Evolutionary conservation across 192 early-diverging fungal species (phyloP), one percentile per base, ranked within the genome.

Genomic region (Entomortierella beljakovae): DNA sequence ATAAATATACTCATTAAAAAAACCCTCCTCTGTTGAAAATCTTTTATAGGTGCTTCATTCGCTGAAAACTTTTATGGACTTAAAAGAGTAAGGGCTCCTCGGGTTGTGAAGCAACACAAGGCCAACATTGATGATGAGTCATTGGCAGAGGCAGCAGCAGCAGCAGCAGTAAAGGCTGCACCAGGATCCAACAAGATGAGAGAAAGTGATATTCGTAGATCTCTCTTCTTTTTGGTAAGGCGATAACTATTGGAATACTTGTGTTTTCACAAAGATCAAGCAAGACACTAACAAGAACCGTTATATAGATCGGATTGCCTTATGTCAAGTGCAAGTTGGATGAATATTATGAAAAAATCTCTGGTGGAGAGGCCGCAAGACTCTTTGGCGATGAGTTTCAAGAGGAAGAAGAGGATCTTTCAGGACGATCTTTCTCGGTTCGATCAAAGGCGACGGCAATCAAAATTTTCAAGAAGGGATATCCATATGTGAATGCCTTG

Each of bases 41-140:
- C 18, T 40, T 9, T 40, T 13, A 25, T 18, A 91, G 90, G 89
- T 53, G 91, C 84, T 1, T 94, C 94, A 15, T 95, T 95, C 80
- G 88, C 94, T n/a, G 96, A 98, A 81, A 91, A 93, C 81, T 97
- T 98, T 83, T 98, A 98, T 80, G 95, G 95, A 6, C 73, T 93
- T 26, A 94, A 94, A 81, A 83, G 96, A 56, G 88, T 90, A 26
- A 84, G 89, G 7, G 76, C 85, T 42, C 71, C 79, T 70, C 84
- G 61, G 52, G 64, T 81, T 34, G 52, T 82, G 33, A 83, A 69
- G 42, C 65, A 64, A 0, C 25, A 48, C 13, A 72, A 64, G 26
- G 52, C 62, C 26, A 81, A 58, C 35, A 69, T 73, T 55, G 71
- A 72, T 42, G 69, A 81, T 10, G 80, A 81, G 28, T 68, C 61